Percentiles rank a stretch among this genome's conserved stretches.
Evolutionary conservation across 371 early-diverging fungal genomes (phyloP).

Genomic region (Mortierella sp.): DNA sequence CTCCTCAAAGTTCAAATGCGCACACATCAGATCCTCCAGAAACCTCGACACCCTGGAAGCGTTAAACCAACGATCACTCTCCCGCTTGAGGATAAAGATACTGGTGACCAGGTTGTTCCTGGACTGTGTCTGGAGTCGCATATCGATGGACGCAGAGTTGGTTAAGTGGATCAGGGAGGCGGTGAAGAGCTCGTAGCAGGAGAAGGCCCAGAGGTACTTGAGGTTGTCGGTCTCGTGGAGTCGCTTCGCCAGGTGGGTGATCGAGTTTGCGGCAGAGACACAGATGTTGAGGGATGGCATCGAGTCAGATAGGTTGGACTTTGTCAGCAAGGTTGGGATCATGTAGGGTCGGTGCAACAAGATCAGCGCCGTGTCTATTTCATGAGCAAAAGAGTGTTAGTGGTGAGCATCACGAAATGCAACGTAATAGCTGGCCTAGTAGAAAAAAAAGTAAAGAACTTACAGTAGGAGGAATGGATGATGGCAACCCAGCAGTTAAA

Average conservation of each 20-base stretch:
- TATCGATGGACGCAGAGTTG: slow-evolving; percentile 52
- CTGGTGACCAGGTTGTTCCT: slow-evolving; percentile 45
- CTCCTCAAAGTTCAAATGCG: slow-evolving; percentile 50
- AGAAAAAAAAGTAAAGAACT: slow-evolving; percentile 6
- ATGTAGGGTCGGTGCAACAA: slow-evolving; percentile 72
- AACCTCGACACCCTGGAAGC: slow-evolving; percentile 37
- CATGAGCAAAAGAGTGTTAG: neutral
- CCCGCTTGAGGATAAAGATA: slow-evolving; percentile 36
- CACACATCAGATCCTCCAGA: slow-evolving; percentile 49
- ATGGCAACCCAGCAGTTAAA: slow-evolving; percentile 40
- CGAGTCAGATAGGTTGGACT: slow-evolving; percentile 48
- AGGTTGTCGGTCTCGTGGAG: slow-evolving; percentile 21
- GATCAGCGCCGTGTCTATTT: slow-evolving; percentile 62
- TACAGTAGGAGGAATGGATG: slow-evolving; percentile 53
- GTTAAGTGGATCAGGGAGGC: slow-evolving; percentile 51
- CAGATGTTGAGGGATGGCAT: slow-evolving; percentile 56
- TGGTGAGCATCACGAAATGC: neutral
- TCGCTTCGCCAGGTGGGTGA: slow-evolving; percentile 31
- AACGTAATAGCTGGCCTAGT: neutral
- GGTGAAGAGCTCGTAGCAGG: slow-evolving; percentile 39
- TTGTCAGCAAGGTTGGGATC: slow-evolving; percentile 47
- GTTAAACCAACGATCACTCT: slow-evolving; percentile 44
- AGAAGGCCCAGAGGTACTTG: slow-evolving; percentile 31
- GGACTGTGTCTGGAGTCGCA: slow-evolving; percentile 43
- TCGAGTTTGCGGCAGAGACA: slow-evolving; percentile 54